phyloP scores from a whole-genome alignment of 2,329 filamentous ascomycete species.

The Ophiosphaerella narmari region DNA sequence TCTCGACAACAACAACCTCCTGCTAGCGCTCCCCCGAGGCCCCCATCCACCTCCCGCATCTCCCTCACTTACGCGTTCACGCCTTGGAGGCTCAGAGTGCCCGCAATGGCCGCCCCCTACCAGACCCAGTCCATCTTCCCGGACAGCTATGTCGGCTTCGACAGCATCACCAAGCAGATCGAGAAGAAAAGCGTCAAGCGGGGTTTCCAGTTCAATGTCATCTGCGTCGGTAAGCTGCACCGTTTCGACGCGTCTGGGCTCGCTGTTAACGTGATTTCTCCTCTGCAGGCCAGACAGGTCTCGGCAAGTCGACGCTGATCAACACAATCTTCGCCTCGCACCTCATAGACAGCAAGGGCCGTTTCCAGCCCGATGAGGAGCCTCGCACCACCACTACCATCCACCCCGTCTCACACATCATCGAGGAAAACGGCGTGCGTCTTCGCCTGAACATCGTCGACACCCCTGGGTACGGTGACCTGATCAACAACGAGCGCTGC shows the following conservation, averaged over 20 bases:
- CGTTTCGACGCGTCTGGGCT: neutral
- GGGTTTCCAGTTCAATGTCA: constrained; percentile 99
- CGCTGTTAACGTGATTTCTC: constrained; percentile 8
- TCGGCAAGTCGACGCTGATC: constrained; percentile 98
- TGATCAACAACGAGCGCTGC: constrained; percentile 99
- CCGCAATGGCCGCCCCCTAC: constrained; percentile 67
- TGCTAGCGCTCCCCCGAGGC: constrained; percentile 18
- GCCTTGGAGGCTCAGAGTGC: constrained; percentile 30
- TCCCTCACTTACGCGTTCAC: constrained; percentile 7
- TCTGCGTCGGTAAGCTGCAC: constrained; percentile 86
- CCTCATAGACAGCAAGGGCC: constrained; percentile 98
- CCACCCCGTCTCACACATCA: constrained; percentile 95
- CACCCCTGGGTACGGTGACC: constrained; percentile 95
- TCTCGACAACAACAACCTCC: constrained; percentile 25
- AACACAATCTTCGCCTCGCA: constrained; percentile 99
- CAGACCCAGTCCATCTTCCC: constrained; percentile 72
- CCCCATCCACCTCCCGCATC: constrained; percentile 14
- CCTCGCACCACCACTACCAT: constrained; percentile 97
- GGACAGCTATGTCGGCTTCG: constrained; percentile 98
- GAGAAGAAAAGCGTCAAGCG: constrained; percentile 99
- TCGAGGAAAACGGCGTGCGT: constrained; percentile 98
- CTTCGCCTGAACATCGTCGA: constrained; percentile 98
- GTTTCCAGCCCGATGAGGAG: constrained; percentile 87
- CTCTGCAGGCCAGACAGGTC: constrained; percentile 84
- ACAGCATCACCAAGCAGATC: constrained; percentile 99